phyloP scores from a whole-genome alignment of 2,329 filamentous ascomycete species.

The Ophiosphaerella korrae region DNA sequence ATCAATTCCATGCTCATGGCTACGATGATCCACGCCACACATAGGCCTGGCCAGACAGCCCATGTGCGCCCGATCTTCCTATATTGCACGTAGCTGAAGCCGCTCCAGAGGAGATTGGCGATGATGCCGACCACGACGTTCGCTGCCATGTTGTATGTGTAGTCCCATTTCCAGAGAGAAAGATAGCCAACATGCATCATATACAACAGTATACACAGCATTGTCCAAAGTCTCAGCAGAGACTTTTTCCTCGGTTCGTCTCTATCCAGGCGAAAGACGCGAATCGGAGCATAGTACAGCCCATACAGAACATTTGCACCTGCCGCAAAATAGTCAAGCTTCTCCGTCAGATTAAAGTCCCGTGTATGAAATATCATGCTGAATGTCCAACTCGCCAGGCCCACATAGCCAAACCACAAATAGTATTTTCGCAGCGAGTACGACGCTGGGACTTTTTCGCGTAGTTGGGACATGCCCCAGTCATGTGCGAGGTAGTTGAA shows the following conservation, averaged over 20 bases:
- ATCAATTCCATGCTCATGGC: conserved; percentile 96
- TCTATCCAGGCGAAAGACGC: conserved; percentile 81
- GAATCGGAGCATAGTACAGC: conserved; percentile 80
- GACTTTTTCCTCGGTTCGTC: conserved; percentile 54
- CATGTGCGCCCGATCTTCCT: conserved; percentile 72
- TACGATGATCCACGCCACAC: conserved; percentile 87
- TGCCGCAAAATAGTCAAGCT: conserved; percentile 94
- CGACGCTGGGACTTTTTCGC: conserved; percentile 68
- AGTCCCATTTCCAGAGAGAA: conserved; percentile 87
- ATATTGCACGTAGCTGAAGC: conserved; percentile 79
- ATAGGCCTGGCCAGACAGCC: conserved; percentile 87
- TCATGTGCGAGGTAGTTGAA: conserved; percentile 89
- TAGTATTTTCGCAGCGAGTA: conserved; percentile 86
- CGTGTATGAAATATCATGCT: conserved; percentile 91
- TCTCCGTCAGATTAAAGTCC: conserved; percentile 85
- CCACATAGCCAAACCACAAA: conserved; percentile 76
- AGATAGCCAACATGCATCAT: conserved; percentile 79
- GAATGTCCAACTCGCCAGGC: conserved; percentile 82
- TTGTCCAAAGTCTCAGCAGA: conserved; percentile 75
- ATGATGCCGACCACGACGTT: conserved; percentile 83
- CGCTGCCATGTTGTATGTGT: conserved; percentile 96
- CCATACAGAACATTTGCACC: conserved; percentile 90
- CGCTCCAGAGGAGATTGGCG: conserved; percentile 84
- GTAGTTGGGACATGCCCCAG: conserved; percentile 73
- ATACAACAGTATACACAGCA: conserved; percentile 73